Base-by-base conservation (phyloP, 2,329 filamentous ascomycete species). In the Aspergillus floridensis region DNA sequence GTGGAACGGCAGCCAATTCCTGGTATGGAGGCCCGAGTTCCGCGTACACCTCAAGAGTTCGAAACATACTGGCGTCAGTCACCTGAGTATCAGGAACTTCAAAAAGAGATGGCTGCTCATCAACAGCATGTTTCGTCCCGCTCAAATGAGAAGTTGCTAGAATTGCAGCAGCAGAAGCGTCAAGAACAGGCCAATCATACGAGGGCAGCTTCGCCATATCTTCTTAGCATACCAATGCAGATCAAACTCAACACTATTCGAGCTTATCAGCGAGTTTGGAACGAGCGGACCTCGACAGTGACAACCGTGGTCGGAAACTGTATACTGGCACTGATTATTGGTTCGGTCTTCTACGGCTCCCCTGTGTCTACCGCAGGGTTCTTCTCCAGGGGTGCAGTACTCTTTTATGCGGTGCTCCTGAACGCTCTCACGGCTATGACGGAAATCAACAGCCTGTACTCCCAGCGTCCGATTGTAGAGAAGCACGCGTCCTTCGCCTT, bases 341-440 rank as follows among this genome's bases (percentile, higher is more conserved):
- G 88, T 50, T 89, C 87, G 58, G 87, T 95, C 64, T 96, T 93
- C 76, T 96, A 86, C 79, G 88, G 95, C 70, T 78, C 95, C 14
- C 76, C 84, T 22, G 70, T 80, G 2, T 82, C 80, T 16, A 88
- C 90, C 0, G 71, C 75, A 29, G 91, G 87, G 64, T 95, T 96
- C 80, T 92, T 86, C 76, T 82, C 85, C 66, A 86, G 91, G 59
- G 90, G 89, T 59, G 87, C 89, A 32, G 81, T 93, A 6, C 80
- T 96, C 53, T 96, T 96, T 84, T 95, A 95, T 70, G 90, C 91
- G 61, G 87, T 92, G 69, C 81, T 96, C 57, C 87, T 93, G 81
- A 96, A 93, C 74, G 91, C 90, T 49, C 92, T 95, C 65, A 83
- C 87, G 1, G 67, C 70, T 1, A 72, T 73, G 61, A 60, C 63